A percentile compares a stretch with the other conserved stretches of the same genome.
Evolutionary conservation across 495 filamentous ascomycete genomes (phyloP).

Genomic region (Thermothielavioides terrestris): DNA sequence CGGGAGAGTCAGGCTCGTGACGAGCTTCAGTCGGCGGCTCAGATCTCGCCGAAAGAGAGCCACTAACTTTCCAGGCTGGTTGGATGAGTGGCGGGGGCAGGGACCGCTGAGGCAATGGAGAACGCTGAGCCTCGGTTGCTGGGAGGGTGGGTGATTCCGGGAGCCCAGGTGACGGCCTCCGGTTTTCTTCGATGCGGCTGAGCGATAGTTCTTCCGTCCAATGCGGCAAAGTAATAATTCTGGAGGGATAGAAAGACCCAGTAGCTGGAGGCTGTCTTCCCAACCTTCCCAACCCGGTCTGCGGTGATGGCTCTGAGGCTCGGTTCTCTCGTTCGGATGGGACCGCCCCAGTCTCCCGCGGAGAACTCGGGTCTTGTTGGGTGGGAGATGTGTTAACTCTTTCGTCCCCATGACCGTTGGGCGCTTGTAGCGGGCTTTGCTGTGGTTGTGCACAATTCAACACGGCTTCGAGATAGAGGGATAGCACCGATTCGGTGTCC

Average conservation of each 20-base stretch:
- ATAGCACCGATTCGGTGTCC: slow-evolving; percentile 1
- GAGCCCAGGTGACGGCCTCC: neutral
- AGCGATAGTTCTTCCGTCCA: neutral
- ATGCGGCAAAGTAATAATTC: neutral
- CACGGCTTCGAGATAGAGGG: slow-evolving; percentile 12
- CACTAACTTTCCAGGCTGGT: slow-evolving; percentile 1
- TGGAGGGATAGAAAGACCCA: neutral
- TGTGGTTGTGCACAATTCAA: neutral
- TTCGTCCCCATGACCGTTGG: neutral
- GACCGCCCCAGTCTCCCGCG: too few relatives aligned
- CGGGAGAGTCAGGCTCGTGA: neutral
- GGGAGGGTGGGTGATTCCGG: slow-evolving; percentile 7
- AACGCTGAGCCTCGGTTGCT: neutral
- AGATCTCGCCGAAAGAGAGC: slow-evolving; percentile 11
- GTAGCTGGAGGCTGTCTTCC: too few relatives aligned
- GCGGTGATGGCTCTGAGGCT: too few relatives aligned
- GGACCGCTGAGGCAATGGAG: neutral
- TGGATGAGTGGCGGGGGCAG: slow-evolving; percentile 1
- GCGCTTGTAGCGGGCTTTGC: neutral
- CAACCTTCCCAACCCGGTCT: too few relatives aligned
- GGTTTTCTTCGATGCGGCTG: neutral
- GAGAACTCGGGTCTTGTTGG: too few relatives aligned
- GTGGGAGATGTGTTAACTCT: neutral
- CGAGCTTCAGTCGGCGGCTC: slow-evolving; percentile 1
- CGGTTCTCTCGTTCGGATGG: too few relatives aligned